phyloP scores from a whole-genome alignment of 352 stramenopile species.

The Phytopythium mirpurense region DNA sequence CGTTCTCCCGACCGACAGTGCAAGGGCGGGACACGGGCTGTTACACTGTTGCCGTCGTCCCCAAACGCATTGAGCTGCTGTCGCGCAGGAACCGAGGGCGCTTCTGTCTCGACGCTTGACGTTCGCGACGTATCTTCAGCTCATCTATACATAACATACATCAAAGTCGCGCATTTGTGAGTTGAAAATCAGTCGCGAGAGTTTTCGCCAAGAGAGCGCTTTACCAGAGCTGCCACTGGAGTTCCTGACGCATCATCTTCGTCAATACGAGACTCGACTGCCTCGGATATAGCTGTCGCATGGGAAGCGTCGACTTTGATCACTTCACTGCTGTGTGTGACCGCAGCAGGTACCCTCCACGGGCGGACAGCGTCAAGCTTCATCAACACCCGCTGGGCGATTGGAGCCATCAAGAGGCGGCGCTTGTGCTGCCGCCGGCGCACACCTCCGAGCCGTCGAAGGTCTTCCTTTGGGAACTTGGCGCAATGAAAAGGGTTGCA shows the following conservation, averaged over 20 bases:
- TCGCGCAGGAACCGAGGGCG: conserved; percentile 1
- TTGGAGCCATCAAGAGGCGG: conserved; percentile 26
- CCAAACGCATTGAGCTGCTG: conserved; percentile 1
- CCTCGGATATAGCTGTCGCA: no score
- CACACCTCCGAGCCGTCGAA: conserved; percentile 16
- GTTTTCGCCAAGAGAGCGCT: no score
- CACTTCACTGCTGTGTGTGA: conserved; percentile 27
- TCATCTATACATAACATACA: no score
- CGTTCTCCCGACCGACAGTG: background rate
- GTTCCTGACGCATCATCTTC: no score
- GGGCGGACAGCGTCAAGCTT: conserved; percentile 33
- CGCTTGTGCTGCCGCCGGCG: conserved; percentile 27
- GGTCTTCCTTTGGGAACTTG: conserved; percentile 14
- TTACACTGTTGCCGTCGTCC: background rate
- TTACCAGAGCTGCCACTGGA: no score
- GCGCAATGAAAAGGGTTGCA: conserved; percentile 31
- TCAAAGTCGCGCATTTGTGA: background rate
- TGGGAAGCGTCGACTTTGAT: no score
- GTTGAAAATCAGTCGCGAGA: no score
- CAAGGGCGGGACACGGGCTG: background rate
- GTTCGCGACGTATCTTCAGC: background rate
- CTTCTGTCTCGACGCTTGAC: background rate
- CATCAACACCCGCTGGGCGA: conserved; percentile 26
- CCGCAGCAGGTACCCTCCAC: conserved; percentile 65
- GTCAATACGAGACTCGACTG: no score